Percentiles rank a stretch among this genome's conserved stretches.
These are phyloP conservation scores for Phytophthora multivora DNA, from an alignment of 352 stramenopile genomes.

Conservation along the genomic window DNA sequence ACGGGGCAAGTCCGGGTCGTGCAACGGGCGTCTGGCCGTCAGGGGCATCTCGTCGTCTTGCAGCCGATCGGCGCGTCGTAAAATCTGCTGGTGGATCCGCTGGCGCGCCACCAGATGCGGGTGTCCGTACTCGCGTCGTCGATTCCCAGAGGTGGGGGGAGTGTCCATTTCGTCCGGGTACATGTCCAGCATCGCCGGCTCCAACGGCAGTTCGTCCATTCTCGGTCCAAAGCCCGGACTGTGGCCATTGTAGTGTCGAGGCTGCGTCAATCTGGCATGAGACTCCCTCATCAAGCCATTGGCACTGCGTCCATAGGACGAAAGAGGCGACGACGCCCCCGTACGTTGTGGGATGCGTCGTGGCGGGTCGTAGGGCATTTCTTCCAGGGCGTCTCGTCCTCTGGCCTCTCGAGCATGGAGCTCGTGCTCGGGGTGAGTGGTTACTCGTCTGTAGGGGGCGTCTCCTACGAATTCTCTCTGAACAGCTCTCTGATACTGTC, in stretches of 20 bases:
- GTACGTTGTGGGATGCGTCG: slow-evolving; percentile 47
- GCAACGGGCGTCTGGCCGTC: slow-evolving; percentile 11
- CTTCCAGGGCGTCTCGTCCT: slow-evolving; percentile 5
- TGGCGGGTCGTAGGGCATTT: slow-evolving; percentile 20
- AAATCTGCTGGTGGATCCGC: slow-evolving; percentile 25
- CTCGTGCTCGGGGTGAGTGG: slow-evolving; percentile 16
- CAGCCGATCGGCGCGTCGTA: slow-evolving; percentile 4
- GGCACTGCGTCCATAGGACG: slow-evolving; percentile 20
- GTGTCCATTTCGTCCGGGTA: slow-evolving; percentile 20
- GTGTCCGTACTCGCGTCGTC: slow-evolving; percentile 29
- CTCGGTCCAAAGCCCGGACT: slow-evolving; percentile 10
- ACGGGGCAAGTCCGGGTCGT: slow-evolving; percentile 19
- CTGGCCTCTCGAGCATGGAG: slow-evolving; percentile 26
- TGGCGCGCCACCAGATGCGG: slow-evolving; percentile 20
- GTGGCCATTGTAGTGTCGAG: slow-evolving; percentile 15
- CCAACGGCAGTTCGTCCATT: slow-evolving; percentile 27
- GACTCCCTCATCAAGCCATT: slow-evolving; percentile 12
- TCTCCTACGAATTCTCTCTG: slow-evolving; percentile 27
- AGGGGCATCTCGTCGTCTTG: slow-evolving; percentile 13
- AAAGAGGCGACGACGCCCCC: slow-evolving; percentile 11
- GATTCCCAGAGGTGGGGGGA: neutral
- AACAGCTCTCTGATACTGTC: slow-evolving; percentile 35
- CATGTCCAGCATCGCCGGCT: slow-evolving; percentile 30
- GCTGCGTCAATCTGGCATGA: slow-evolving; percentile 4
- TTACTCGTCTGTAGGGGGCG: slow-evolving; percentile 25